Percentiles rank a stretch among this genome's conserved stretches.
Conservation (phyloP, 352 stramenopile genomes). For the Phytophthora sansomeana region DNA sequence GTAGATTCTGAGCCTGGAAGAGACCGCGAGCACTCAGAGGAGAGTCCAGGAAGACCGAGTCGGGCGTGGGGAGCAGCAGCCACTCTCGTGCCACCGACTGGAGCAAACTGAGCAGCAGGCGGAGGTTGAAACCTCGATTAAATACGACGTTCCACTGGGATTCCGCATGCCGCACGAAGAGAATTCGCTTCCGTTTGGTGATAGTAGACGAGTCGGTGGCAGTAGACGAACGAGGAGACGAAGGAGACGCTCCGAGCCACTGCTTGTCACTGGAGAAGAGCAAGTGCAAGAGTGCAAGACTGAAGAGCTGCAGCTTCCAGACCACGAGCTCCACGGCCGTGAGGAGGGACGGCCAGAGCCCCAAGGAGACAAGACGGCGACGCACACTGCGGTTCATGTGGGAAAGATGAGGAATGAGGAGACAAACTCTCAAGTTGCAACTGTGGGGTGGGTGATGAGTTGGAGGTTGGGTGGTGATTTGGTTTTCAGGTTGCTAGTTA, state of each 20-base stretch:
- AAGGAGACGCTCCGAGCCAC: slow-evolving; percentile 29
- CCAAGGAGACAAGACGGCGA: slow-evolving; percentile 19
- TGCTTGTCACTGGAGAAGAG: slow-evolving; percentile 81
- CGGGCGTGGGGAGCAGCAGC: slow-evolving; percentile 63
- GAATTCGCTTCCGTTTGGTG: slow-evolving; percentile 60
- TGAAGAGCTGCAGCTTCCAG: slow-evolving; percentile 76
- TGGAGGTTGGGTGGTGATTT: too few species aligned
- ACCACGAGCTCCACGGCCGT: slow-evolving; percentile 54
- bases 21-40: slow-evolving; percentile 71
- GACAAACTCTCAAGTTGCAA: too few species aligned
- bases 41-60: slow-evolving; percentile 89
- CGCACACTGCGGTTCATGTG: slow-evolving; percentile 31
- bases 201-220: slow-evolving; percentile 2
- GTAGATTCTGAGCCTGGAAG: slow-evolving; percentile 66
- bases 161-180: slow-evolving; percentile 90
- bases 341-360: slow-evolving; percentile 39
- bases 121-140: slow-evolving; percentile 73
- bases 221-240: background rate
- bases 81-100: slow-evolving; percentile 71
- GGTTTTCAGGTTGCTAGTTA: too few species aligned
- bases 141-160: slow-evolving; percentile 92
- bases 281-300: slow-evolving; percentile 65
- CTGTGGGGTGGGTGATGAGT: too few species aligned
- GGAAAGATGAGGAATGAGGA: background rate
- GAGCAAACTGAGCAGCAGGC: slow-evolving; percentile 53